These are phyloP conservation scores for Malassezia brasiliensis DNA, from an alignment of 1,284 basidiomycete species.

Conservation along the genomic window DNA sequence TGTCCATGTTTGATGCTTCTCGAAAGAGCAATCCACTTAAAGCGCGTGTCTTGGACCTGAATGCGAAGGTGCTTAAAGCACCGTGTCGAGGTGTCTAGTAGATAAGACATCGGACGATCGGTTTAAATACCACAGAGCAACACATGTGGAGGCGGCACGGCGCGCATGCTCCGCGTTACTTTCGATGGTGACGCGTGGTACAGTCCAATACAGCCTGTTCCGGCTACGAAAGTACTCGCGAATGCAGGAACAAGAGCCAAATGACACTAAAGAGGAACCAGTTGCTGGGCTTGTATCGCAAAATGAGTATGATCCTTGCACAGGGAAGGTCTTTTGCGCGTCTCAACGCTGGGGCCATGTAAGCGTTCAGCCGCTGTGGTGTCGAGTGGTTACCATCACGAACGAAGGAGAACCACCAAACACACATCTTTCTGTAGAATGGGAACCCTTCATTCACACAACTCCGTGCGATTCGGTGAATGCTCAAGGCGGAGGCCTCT, in stretches of 20 bases:
- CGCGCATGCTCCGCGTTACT: neutral
- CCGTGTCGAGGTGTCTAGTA: too few relatives aligned
- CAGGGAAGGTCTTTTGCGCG: neutral
- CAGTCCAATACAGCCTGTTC: neutral
- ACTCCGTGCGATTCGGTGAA: too few relatives aligned
- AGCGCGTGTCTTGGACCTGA: neutral
- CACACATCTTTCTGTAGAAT: neutral
- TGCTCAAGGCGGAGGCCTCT: too few relatives aligned
- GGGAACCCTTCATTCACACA: neutral
- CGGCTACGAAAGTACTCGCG: slow-evolving; percentile 1
- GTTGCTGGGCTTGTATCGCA: too few relatives aligned
- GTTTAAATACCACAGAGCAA: neutral
- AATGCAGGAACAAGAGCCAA: neutral
- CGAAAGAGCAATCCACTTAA: neutral
- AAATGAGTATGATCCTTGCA: too few relatives aligned
- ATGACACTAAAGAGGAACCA: neutral
- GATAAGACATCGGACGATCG: too few relatives aligned
- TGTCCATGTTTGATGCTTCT: neutral
- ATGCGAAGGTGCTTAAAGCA: too few relatives aligned
- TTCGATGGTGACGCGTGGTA: neutral
- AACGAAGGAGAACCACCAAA: neutral
- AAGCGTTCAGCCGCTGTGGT: slow-evolving; percentile 13
- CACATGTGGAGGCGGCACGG: neutral
- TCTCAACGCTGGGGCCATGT: slow-evolving; percentile 12
- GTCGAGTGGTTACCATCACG: neutral